Evolutionary conservation across 2,329 filamentous ascomycete genomes (phyloP), one percentile per base, ranked within the genome.

Genomic region (Parasarocladium wereldwijsianum): DNA sequence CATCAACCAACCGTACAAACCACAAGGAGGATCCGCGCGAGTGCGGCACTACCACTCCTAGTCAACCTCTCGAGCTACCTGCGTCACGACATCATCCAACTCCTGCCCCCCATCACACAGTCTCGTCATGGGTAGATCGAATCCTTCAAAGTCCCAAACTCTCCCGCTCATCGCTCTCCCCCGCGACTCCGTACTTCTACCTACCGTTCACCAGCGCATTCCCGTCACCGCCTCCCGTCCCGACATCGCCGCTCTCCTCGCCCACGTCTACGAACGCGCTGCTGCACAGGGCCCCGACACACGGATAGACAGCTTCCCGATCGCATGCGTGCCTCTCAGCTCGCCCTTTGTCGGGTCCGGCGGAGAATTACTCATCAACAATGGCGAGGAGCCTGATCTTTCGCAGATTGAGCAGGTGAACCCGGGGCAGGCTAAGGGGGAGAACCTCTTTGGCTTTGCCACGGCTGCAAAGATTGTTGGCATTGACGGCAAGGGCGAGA

Each of bases 171-270:
- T 96, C 41, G 82, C 85, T 21, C 70, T 96, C 24, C 73, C 83
- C 31, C 75, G 77, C 46, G 80, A 78, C 40, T 70, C 74, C 37
- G 80, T 94, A 40, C 72, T 96, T 23, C 70, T 93, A 8, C 90
- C 90, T 4, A 84, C 85, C 37, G 74, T 86, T 33, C 75, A 86
- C 29, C 70, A 93, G 43, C 79, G 86, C 42, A 80, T 96, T 40
- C 75, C 83, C 32, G 77, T 94, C 31, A 73, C 77, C 23, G 76
- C 66, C 21, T 66, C 77, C 52, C 82, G 87, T 30, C 75, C 83
- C 40, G 90, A 96, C 54, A 78, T 96, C 40, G 78, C 84, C 31
- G 81, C 87, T 29, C 70, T 96, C 25, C 73, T 98, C 34, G 81
- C 85, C 13, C 76, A 78, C 42, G 71, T 93, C 36, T 87, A 93